A percentile compares a stretch with the other conserved stretches of the same genome.
Conservation (phyloP, 2,329 filamentous ascomycete species). For the Talaromyces amestolkiae region DNA sequence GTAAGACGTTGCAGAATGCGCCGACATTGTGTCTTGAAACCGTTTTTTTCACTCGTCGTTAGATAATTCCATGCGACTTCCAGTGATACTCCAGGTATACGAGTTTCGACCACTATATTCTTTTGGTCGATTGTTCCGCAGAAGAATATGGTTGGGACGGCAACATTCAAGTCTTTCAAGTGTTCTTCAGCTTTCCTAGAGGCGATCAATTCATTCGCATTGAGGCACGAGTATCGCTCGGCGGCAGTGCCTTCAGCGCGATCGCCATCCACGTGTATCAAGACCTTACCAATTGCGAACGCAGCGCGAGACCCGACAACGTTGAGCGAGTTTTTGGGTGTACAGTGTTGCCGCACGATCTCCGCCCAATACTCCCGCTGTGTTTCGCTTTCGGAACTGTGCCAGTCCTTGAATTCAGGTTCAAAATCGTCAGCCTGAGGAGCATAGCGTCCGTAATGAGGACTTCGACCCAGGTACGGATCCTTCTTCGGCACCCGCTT, state of each 20-base stretch:
- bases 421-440: constrained; percentile 36
- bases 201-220: constrained; percentile 39
- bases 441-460: constrained; percentile 36
- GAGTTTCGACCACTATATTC: constrained; percentile 41
- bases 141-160: constrained; percentile 39
- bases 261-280: constrained; percentile 38
- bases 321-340: constrained; percentile 33
- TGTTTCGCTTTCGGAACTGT: constrained; percentile 29
- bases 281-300: constrained; percentile 37
- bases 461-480: constrained; percentile 33
- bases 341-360: constrained; percentile 33
- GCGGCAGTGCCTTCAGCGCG: constrained; percentile 26
- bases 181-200: constrained; percentile 35
- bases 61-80: constrained; percentile 41
- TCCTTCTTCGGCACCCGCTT: constrained; percentile 34
- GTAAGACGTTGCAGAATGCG: constrained; percentile 32
- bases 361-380: constrained; percentile 35
- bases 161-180: constrained; percentile 33
- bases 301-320: constrained; percentile 31
- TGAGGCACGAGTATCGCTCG: constrained; percentile 34
- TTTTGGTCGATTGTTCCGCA: constrained; percentile 38
- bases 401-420: constrained; percentile 35
- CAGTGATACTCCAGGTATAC: constrained; percentile 41
- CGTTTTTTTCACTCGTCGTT: constrained; percentile 31
- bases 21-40: constrained; percentile 38